Percentiles rank a stretch among this genome's conserved stretches.
phyloP scores from a whole-genome alignment of 2,329 filamentous ascomycete species.

The Bipolaris sorokiniana region DNA sequence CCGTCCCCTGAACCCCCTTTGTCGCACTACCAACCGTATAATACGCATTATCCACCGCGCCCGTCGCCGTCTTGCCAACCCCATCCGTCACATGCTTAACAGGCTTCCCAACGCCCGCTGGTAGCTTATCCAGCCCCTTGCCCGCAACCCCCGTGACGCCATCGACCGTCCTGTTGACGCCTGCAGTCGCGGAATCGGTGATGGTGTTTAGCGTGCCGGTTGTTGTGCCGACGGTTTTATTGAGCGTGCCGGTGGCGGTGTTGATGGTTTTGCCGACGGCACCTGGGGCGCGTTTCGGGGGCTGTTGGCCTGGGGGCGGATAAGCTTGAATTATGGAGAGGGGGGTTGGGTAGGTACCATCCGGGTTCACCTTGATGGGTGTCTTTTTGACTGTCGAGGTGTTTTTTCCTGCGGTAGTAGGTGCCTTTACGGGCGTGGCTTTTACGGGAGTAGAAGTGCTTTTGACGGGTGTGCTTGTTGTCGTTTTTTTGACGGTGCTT shows the following conservation, averaged over 20 bases:
- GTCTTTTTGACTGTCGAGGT: slow-evolving; percentile 36
- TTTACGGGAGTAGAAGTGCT: slow-evolving; percentile 17
- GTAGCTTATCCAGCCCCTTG: slow-evolving; percentile 46
- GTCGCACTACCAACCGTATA: slow-evolving; percentile 51
- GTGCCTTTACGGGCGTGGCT: slow-evolving; percentile 17
- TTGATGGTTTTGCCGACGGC: slow-evolving; percentile 44
- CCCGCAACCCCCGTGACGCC: slow-evolving; percentile 48
- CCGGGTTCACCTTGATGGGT: slow-evolving; percentile 25
- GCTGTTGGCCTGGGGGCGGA: slow-evolving; percentile 31
- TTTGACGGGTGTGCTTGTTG: slow-evolving; percentile 17
- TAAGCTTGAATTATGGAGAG: slow-evolving; percentile 32
- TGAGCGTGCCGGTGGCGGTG: slow-evolving; percentile 44
- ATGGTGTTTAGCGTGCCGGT: slow-evolving; percentile 47
- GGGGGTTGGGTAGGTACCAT: slow-evolving; percentile 41
- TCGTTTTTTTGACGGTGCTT: slow-evolving; percentile 23
- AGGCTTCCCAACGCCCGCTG: slow-evolving; percentile 44
- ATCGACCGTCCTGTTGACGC: slow-evolving; percentile 46
- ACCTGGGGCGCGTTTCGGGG: slow-evolving; percentile 31
- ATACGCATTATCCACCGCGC: slow-evolving; percentile 49
- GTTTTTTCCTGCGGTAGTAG: slow-evolving; percentile 15
- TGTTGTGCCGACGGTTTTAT: slow-evolving; percentile 44
- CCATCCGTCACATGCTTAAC: slow-evolving; percentile 50
- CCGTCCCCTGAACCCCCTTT: slow-evolving; percentile 51
- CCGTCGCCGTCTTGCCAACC: slow-evolving; percentile 52
- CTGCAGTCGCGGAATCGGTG: slow-evolving; percentile 47